phyloP scores from a whole-genome alignment of 176 grass and related monocot species.

The Oryza meyeriana region DNA sequence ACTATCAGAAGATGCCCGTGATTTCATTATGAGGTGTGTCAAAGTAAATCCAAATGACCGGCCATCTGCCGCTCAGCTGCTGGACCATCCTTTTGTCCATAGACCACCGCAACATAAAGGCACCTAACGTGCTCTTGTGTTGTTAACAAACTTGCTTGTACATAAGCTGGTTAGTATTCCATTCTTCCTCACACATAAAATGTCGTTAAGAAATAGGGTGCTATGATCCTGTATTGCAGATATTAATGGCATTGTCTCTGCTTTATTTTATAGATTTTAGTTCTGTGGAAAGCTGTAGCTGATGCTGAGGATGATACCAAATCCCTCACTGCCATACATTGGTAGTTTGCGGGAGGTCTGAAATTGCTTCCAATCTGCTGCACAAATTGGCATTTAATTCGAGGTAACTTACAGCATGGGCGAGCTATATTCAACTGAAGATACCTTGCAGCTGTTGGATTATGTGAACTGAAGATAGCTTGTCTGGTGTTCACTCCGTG shows the following conservation, averaged over 20 bases:
- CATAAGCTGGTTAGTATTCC: conserved; percentile 36
- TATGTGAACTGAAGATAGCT: neutral
- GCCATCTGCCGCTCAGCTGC: conserved; percentile 59
- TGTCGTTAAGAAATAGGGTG: neutral
- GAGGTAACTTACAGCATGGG: neutral
- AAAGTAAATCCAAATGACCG: conserved; percentile 59
- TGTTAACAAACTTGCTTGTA: conserved; percentile 37
- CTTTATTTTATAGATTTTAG: conserved; percentile 22
- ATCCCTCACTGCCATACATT: neutral
- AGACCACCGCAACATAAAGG: conserved; percentile 26
- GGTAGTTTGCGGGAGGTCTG: neutral
- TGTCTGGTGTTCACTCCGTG: neutral
- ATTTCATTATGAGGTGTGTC: conserved; percentile 77
- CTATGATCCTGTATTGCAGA: neutral
- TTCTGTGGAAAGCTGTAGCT: conserved; percentile 6
- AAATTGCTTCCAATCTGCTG: conserved; percentile 1
- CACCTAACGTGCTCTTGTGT: neutral
- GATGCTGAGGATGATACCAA: neutral
- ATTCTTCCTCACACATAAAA: neutral
- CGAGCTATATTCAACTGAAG: neutral
- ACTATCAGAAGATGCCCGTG: conserved; percentile 63
- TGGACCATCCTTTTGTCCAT: conserved; percentile 81
- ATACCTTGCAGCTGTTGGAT: neutral
- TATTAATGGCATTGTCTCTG: neutral
- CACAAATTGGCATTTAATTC: neutral